Base-by-base conservation (phyloP, 176 grass and related monocot species). In the Eragrostis nindensis region DNA sequence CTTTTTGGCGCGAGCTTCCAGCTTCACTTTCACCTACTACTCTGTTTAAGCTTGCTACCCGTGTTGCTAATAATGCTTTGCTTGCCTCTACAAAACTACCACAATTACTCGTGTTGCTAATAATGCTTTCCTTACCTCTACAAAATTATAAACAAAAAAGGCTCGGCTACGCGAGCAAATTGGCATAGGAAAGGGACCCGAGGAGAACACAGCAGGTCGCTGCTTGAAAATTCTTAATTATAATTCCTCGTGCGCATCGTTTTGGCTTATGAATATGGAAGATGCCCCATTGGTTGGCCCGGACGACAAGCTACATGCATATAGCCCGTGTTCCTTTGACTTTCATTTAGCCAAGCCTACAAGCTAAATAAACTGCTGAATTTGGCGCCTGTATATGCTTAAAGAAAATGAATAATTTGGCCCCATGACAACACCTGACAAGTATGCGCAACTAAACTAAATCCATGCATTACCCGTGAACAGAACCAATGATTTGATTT, bases 341-440 rank as follows among this genome's bases (percentile, higher is more conserved):
- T 89, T 74, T 47, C 8, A 38, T 52, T 60, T 66, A 38, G 57
- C 40, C 19, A 53, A 5, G 66, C n/a, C 21, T 56, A 50, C 21
- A 77, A 45, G 73, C 47, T 72, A 79, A 5, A 39, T 72, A 79
- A 5, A 39, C 62, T 40, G 17, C 24, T 38, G 61, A 48, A 32
- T 85, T 81, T 76, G 40, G 65, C 82, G 56, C 47, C 0, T 56
- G n/a, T n/a, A n/a, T n/a, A 22, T 65, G 11, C 26, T 53, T 50
- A 75, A 81, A 17, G 47, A 41, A n/a, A n/a, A n/a, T n/a, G 17
- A 80, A 39, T 70, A 38, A 61, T 79, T 78, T 80, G 21, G 21
- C 55, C 11, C 71, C 56, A 50, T 89, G 72, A 66, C 22, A 70
- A 75, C 82, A 67, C 48, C 3, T 77, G 72, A 86, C 45, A 85